Evolutionary conservation across 106 monocot genomes (phyloP), one percentile per base, ranked within the genome.

Genomic region (Posidonia australis): DNA sequence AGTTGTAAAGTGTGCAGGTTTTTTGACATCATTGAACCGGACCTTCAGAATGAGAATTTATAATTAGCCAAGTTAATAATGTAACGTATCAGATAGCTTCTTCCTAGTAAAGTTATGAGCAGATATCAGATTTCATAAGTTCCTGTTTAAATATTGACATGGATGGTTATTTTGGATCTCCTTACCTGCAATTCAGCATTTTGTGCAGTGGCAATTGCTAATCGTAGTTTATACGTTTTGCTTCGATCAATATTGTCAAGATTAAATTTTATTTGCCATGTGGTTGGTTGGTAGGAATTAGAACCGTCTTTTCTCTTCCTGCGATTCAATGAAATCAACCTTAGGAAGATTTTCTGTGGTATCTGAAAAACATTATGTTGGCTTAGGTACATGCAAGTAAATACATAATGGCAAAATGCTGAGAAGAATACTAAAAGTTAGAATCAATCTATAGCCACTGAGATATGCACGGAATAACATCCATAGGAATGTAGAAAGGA

Each of bases 241-340:
- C 9, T 26, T 51, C 52, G 23, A 17, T 53, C 44, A 18, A 44
- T 32, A 13, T 24, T 18, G 27, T 45, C 65, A 12, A 73, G 53
- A 27, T 55, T 57, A 44, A 64, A 72, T 63, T 64, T 72, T 16
- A 72, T 64, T 44, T 72, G 63, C 72, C 72, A 72, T 44, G 72
- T 72, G 6, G 72, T 59, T 46, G 58, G 29, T 17, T 2, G 29
- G 59, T 69, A 69, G 21, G 67, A 55, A 42, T 55, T 55, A 12
- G 69, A 46, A n/a, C 18, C 43, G 22, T 69, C 20, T 18, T 48
- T 13, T 26, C 28, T 69, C 32, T 67, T 67, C 69, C 69, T 69
- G 69, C 21, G 24, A 68, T 30, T 5, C 36, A 30, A 58, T 1
- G 28, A 9, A 28, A 58, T 58, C 5, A 14, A 17, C 18, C 13